Evolutionary conservation across 1,284 basidiomycete genomes (phyloP), one percentile per base, ranked within the genome.

Genomic region (Hypsizygus ulmarius): DNA sequence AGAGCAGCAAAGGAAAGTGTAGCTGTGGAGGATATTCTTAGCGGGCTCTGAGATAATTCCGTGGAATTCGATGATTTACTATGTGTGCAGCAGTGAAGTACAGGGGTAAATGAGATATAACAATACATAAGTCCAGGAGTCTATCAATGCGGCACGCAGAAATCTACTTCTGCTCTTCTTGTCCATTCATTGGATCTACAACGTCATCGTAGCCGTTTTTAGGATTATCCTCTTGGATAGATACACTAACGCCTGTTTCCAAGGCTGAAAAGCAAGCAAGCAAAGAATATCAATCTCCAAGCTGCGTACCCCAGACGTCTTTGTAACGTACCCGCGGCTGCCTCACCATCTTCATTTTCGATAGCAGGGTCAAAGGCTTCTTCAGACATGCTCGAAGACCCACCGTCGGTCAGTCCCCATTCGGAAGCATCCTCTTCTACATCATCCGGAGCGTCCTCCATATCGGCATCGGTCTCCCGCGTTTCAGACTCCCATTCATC

Each of bases 11-110:
- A 68, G 39, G 77, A 79, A 53, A 67, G 64, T 32, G 56, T 46
- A 2, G 45, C 53, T 3, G 64, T 84, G 4, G 66, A 74, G 8
- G 73, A 75, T 29, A 55, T 76, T 19, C 56, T 86, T 33, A 51
- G 49, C 15, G 54, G 40, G 25, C 33, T 67, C 39, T 64, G 47
- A 53, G 46, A 37, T 9, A 39, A 47, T 32, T 39, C 14, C 10
- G 21, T 9, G 21, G 36, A 10, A 2, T 38, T 33, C 16, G 37
- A 29, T 39, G 16, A 12, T 19, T 32, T 38, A 21, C 21, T 27
- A 34, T 45, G 15, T 36, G 41, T 25, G 43, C 43, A 25, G 43
- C 18, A 32, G 18, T 39, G 30, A 16, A 34, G 33, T 35, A 49
- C 35, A 41, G 11, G 38, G 40, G 25, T 43, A 45, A 25, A 41